Percentiles rank a stretch among this genome's conserved stretches.
These are phyloP conservation scores for Malassezia psittaci DNA, from an alignment of 1,284 basidiomycete species.

Conservation along the genomic window DNA sequence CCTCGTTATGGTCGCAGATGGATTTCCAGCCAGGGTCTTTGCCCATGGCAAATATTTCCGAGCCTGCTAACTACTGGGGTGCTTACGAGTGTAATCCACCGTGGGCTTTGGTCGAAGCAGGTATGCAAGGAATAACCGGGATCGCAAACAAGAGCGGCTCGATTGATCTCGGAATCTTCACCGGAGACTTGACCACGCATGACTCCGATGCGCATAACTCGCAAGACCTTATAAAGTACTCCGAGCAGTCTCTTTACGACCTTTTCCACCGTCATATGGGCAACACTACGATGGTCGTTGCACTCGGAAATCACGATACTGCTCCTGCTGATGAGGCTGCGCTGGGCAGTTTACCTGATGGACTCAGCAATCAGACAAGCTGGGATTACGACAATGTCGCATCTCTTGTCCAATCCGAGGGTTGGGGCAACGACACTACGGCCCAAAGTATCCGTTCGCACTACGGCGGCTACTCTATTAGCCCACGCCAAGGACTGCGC, in stretches of 20 bases:
- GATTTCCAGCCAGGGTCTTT: constrained; percentile 24
- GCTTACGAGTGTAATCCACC: constrained; percentile 58
- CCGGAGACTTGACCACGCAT: constrained; percentile 62
- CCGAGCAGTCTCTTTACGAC: constrained; percentile 43
- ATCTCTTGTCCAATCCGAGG: constrained; percentile 48
- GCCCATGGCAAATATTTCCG: constrained; percentile 25
- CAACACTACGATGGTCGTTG: constrained; percentile 37
- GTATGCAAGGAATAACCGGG: constrained; percentile 60
- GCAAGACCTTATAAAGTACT: constrained; percentile 36
- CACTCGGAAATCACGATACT: constrained; percentile 47
- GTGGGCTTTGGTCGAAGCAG: constrained; percentile 57
- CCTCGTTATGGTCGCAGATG: constrained; percentile 49
- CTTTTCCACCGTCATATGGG: constrained; percentile 27
- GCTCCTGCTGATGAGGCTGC: constrained; percentile 32
- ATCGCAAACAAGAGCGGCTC: constrained; percentile 53
- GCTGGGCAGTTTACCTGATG: constrained; percentile 30
- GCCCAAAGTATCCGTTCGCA: constrained; percentile 58
- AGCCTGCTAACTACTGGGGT: constrained; percentile 39
- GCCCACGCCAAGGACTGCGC: constrained; percentile 59
- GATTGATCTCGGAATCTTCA: constrained; percentile 62
- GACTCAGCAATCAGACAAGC: constrained; percentile 28
- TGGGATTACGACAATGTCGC: constrained; percentile 46
- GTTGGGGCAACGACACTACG: constrained; percentile 60
- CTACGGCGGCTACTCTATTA: constrained; percentile 65
- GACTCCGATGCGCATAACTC: constrained; percentile 38